A percentile compares a stretch with the other conserved stretches of the same genome.
phyloP scores from a whole-genome alignment of 176 grass and related monocot species.

The Carex parvula region DNA sequence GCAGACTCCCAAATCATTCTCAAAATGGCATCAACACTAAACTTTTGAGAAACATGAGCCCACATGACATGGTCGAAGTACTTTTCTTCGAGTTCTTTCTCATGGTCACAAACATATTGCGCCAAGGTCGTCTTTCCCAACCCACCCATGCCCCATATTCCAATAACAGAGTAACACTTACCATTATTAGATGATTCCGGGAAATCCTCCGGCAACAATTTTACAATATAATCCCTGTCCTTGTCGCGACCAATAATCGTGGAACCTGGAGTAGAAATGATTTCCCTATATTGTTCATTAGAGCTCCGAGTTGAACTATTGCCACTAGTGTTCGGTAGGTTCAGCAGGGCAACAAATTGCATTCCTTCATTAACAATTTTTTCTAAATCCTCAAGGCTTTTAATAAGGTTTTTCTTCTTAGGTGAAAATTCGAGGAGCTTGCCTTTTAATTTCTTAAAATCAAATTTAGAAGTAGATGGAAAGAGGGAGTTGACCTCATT shows the following conservation, averaged over 20 bases:
- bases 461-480: background rate
- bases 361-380: background rate
- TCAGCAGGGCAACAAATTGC: background rate
- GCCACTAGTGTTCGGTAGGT: background rate
- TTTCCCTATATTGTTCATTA: background rate
- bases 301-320: background rate
- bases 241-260: slow-evolving; percentile 22
- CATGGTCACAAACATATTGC: slow-evolving; percentile 25
- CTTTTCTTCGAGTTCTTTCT: background rate
- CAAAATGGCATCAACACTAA: background rate
- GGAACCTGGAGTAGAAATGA: background rate
- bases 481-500: slow-evolving; percentile 5
- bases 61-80: slow-evolving; percentile 27
- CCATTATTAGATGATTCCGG: background rate
- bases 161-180: slow-evolving; percentile 30
- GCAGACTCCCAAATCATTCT: slow-evolving; percentile 14
- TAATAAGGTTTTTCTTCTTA: background rate
- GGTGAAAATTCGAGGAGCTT: background rate
- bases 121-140: slow-evolving; percentile 43
- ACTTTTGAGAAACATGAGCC: slow-evolving; percentile 21
- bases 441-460: background rate
- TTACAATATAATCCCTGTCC: slow-evolving; percentile 3
- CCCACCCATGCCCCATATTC: slow-evolving; percentile 31
- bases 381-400: slow-evolving; percentile 24
- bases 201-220: background rate